phyloP scores from a whole-genome alignment of 164 flowering plant species.

The Annona squamosa region DNA sequence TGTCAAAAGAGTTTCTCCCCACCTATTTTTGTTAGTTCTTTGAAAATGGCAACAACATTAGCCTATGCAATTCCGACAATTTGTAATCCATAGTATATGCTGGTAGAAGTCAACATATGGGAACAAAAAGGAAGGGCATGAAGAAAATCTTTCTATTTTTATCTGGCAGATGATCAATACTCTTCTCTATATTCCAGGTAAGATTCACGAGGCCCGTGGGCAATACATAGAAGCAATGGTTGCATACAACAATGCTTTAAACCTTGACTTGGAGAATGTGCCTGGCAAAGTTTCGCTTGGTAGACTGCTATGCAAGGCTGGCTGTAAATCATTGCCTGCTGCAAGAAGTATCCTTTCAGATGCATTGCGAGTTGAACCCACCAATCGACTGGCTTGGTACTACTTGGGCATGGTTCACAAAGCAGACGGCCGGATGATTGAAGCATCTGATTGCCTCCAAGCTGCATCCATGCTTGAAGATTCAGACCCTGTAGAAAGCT shows the following conservation, averaged over 20 bases:
- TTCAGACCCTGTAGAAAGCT: slow-evolving; percentile 81
- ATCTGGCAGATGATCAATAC: background rate
- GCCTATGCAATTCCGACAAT: background rate
- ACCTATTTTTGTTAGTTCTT: background rate
- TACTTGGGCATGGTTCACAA: slow-evolving; percentile 72
- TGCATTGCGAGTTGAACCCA: slow-evolving; percentile 84
- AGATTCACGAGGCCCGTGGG: slow-evolving; percentile 54
- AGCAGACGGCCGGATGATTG: slow-evolving; percentile 66
- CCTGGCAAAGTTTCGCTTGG: slow-evolving; percentile 62
- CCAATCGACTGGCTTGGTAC: slow-evolving; percentile 80
- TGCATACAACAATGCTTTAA: slow-evolving; percentile 43
- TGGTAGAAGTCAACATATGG: background rate
- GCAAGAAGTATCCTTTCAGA: slow-evolving; percentile 83
- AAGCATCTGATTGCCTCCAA: slow-evolving; percentile 91
- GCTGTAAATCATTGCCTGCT: slow-evolving; percentile 49
- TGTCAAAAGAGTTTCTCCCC: background rate
- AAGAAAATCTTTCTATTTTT: background rate
- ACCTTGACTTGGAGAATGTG: slow-evolving; percentile 52
- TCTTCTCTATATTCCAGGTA: slow-evolving; percentile 31
- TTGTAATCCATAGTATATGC: background rate
- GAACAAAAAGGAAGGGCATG: too few species aligned
- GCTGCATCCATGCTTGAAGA: slow-evolving; percentile 96
- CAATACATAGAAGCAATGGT: slow-evolving; percentile 40
- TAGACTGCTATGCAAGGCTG: slow-evolving; percentile 46
- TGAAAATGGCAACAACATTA: background rate